Evolutionary conservation across 768 basidiomycete species (phyloP).

Genomic region (Psilocybe tampanensis): DNA sequence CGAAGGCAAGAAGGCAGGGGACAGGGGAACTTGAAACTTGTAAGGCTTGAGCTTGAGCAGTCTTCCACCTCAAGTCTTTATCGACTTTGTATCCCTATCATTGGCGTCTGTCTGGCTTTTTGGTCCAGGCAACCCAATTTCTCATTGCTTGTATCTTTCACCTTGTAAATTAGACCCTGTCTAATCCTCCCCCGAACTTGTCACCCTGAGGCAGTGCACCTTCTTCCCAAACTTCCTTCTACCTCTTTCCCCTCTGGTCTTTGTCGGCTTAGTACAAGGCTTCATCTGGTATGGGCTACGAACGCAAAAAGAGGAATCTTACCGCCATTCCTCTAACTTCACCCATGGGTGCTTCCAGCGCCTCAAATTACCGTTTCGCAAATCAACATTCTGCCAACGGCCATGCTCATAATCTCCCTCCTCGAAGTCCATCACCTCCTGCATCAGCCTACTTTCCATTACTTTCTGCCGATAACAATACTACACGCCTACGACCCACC

Average conservation of each 20-base stretch:
- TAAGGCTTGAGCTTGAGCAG: slow-evolving; percentile 3
- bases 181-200: neutral
- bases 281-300: slow-evolving; percentile 42
- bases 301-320: slow-evolving; percentile 45
- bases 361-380: slow-evolving; percentile 34
- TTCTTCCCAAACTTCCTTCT: neutral
- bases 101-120: slow-evolving; percentile 5
- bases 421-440: slow-evolving; percentile 63
- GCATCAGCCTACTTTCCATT: slow-evolving; percentile 81
- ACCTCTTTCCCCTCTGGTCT: neutral
- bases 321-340: slow-evolving; percentile 34
- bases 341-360: slow-evolving; percentile 36
- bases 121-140: slow-evolving; percentile 5
- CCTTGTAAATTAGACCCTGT: neutral
- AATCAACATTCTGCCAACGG: slow-evolving; percentile 26
- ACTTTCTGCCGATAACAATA: slow-evolving; percentile 48
- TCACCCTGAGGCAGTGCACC: no score
- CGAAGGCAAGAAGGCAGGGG: slow-evolving; percentile 6
- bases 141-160: neutral
- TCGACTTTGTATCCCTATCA: slow-evolving; percentile 1
- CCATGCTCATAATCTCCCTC: slow-evolving; percentile 19
- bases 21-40: no score
- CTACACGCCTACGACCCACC: slow-evolving; percentile 52
- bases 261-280: slow-evolving; percentile 26
- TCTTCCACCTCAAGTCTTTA: slow-evolving; percentile 9